Conservation (phyloP, 2,329 filamentous ascomycete genomes). For the Botrytis deweyae region DNA sequence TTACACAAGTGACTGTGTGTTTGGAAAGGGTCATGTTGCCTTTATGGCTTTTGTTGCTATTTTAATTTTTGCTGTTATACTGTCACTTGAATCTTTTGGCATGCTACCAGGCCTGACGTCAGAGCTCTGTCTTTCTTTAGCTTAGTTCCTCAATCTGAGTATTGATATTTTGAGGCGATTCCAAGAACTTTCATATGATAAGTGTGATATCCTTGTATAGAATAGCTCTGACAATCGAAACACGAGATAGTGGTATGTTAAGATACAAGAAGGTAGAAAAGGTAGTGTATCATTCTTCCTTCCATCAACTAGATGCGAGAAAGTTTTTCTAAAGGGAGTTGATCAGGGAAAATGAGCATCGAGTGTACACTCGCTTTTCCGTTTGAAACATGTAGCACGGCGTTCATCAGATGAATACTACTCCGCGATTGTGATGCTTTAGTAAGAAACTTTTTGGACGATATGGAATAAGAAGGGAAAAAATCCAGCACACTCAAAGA, state of each 20-base stretch:
- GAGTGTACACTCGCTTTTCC: background rate
- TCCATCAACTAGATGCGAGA: background rate
- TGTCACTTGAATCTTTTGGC: background rate
- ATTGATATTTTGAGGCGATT: background rate
- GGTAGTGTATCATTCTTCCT: background rate
- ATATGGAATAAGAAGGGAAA: background rate
- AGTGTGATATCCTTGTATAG: background rate
- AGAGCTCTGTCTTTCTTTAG: background rate
- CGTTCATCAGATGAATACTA: background rate
- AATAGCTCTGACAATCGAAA: background rate
- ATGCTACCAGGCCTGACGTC: background rate
- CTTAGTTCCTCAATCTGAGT: background rate
- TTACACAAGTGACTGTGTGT: background rate
- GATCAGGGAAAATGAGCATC: background rate
- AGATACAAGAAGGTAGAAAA: background rate
- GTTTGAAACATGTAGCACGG: background rate
- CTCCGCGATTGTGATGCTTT: background rate
- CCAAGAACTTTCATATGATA: background rate
- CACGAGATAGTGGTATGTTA: background rate
- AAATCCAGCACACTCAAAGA: background rate
- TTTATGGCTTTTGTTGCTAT: background rate
- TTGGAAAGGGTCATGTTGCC: background rate
- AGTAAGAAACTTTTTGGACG: background rate
- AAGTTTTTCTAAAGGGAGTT: background rate
- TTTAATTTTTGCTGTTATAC: background rate